These are phyloP conservation scores for Telopea speciosissima DNA, from an alignment of 177 flowering plant genomes.

Conservation along the genomic window DNA sequence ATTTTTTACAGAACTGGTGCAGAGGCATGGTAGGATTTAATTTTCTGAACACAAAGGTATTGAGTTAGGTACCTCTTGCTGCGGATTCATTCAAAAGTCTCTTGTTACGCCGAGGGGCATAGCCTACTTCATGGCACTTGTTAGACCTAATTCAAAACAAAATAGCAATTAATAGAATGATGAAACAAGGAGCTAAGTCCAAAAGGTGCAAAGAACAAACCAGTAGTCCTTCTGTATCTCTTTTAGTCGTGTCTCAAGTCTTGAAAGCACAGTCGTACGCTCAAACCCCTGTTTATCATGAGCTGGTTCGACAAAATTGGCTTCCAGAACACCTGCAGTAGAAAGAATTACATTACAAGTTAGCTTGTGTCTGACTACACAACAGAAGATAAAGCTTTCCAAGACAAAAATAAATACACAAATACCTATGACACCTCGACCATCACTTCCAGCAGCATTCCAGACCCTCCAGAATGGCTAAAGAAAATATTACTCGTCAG, in stretches of 20 bases:
- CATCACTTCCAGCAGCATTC: slow-evolving; percentile 90
- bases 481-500: slow-evolving; percentile 7
- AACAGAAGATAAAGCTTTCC: not conserved
- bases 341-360: slow-evolving; percentile 1
- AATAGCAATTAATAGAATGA: not conserved
- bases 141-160: slow-evolving; percentile 36
- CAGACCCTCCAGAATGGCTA: slow-evolving; percentile 99
- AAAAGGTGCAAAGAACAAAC: slow-evolving; percentile 28
- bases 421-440: slow-evolving; percentile 89
- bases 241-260: slow-evolving; percentile 59
- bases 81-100: not conserved
- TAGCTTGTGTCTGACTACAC: not conserved
- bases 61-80: slow-evolving; percentile 9
- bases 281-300: slow-evolving; percentile 99
- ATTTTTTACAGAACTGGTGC: too few relatives aligned
- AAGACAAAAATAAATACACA: slow-evolving; percentile 1
- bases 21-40: too few relatives aligned
- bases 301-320: slow-evolving; percentile 91
- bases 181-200: slow-evolving; percentile 3
- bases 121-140: slow-evolving; percentile 63
- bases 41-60: not conserved
- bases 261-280: slow-evolving; percentile 70
- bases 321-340: slow-evolving; percentile 40
- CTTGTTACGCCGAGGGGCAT: slow-evolving; percentile 41
- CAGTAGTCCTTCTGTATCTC: slow-evolving; percentile 77